Percentiles rank a stretch among this genome's conserved stretches.
Conservation (phyloP, 352 stramenopile species). For the Phytophthora foliorum region DNA sequence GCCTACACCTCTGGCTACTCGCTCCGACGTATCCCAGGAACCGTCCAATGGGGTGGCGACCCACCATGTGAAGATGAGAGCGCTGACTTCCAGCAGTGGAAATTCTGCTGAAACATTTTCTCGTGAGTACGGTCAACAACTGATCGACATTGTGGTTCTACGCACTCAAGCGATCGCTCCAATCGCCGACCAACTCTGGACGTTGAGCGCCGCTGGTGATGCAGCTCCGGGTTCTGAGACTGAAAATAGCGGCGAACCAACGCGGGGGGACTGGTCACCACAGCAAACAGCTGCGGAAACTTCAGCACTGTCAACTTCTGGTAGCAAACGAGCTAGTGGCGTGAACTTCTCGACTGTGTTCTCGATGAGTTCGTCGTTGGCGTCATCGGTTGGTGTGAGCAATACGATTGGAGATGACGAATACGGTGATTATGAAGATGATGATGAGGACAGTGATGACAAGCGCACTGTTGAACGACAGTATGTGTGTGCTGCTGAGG, state of each 20-base stretch:
- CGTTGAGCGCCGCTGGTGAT: constrained; percentile 41
- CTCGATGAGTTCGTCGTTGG: constrained; percentile 63
- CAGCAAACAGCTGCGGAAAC: constrained; percentile 21
- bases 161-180: constrained; percentile 71
- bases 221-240: not conserved
- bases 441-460: constrained; percentile 45
- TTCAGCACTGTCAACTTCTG: constrained; percentile 33
- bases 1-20: not conserved
- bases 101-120: constrained; percentile 34
- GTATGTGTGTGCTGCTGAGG: constrained; percentile 70
- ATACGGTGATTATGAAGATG: constrained; percentile 38
- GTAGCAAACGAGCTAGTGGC: constrained; percentile 30
- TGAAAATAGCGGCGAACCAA: constrained; percentile 11
- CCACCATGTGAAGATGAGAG: constrained; percentile 15
- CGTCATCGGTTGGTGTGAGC: constrained; percentile 45
- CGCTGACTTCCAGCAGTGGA: constrained; percentile 5
- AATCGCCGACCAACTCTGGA: constrained; percentile 75
- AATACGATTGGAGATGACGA: constrained; percentile 43
- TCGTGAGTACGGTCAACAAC: constrained; percentile 60
- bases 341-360: constrained; percentile 67
- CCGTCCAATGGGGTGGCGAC: not conserved
- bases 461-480: constrained; percentile 50
- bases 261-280: constrained; percentile 23
- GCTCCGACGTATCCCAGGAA: constrained; percentile 3
- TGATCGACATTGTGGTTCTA: constrained; percentile 72